These are phyloP conservation scores for Daedaleopsis sinensis DNA, from an alignment of 768 basidiomycete genomes.

Conservation along the genomic window DNA sequence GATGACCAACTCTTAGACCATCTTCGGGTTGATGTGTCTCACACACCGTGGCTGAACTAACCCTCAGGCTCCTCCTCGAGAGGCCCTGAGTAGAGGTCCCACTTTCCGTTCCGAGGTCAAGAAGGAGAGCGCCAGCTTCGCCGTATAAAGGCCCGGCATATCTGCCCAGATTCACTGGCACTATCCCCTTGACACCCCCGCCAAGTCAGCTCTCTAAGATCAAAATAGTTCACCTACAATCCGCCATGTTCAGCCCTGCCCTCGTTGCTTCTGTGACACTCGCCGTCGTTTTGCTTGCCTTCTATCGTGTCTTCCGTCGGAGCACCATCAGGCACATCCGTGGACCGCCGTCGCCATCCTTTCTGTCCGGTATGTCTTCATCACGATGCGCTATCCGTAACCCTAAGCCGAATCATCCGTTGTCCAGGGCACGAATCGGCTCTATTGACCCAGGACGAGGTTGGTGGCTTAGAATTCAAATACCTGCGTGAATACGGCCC, in stretches of 20 bases:
- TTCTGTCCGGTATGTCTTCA: not conserved
- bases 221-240: too few relatives aligned
- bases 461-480: constrained; percentile 22
- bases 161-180: too few relatives aligned
- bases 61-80: too few relatives aligned
- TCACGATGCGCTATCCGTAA: not conserved
- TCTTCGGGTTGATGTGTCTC: too few relatives aligned
- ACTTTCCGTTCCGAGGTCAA: too few relatives aligned
- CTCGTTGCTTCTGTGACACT: not conserved
- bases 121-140: too few relatives aligned
- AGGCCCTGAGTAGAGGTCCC: too few relatives aligned
- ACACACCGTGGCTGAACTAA: too few relatives aligned
- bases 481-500: constrained; percentile 22
- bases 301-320: not conserved
- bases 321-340: not conserved
- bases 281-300: not conserved
- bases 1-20: too few relatives aligned
- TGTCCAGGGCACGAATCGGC: constrained; percentile 12
- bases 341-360: not conserved
- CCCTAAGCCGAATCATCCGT: not conserved
- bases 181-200: too few relatives aligned
- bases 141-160: too few relatives aligned
- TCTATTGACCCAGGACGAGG: constrained; percentile 10
- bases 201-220: too few relatives aligned
- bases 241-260: not conserved